Evolutionary conservation across 2,329 filamentous ascomycete species (phyloP).

Genomic region (Huntiella decipiens): DNA sequence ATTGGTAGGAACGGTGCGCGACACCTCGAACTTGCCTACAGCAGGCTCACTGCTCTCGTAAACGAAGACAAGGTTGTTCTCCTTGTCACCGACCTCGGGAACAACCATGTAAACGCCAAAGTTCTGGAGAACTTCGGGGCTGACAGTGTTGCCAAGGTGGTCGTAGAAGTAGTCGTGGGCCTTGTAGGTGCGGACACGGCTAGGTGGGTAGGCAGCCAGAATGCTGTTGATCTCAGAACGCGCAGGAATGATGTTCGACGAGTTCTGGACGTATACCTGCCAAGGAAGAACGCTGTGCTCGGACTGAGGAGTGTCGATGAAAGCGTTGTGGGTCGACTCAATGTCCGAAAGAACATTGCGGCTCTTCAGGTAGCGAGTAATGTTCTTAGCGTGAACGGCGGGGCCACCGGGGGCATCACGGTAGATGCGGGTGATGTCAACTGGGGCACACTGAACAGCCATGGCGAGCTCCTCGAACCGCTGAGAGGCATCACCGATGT

Average conservation of each 20-base stretch:
- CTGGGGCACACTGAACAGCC: slow-evolving; percentile 65
- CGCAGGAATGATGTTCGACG: slow-evolving; percentile 62
- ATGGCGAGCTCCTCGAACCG: slow-evolving; percentile 77
- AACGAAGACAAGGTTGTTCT: slow-evolving; percentile 49
- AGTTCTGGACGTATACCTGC: slow-evolving; percentile 75
- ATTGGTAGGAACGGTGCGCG: slow-evolving; percentile 22
- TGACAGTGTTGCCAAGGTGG: slow-evolving; percentile 47
- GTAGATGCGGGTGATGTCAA: slow-evolving; percentile 69
- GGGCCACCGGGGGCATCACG: slow-evolving; percentile 52
- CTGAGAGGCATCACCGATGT: slow-evolving; percentile 56
- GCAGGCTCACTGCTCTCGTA: slow-evolving; percentile 45
- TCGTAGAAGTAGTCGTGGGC: slow-evolving; percentile 67
- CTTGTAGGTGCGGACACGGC: slow-evolving; percentile 44
- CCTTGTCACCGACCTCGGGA: slow-evolving; percentile 40
- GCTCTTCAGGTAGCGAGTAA: slow-evolving; percentile 75
- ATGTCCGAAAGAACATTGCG: slow-evolving; percentile 66
- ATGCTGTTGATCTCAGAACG: slow-evolving; percentile 58
- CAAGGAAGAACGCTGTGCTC: slow-evolving; percentile 55
- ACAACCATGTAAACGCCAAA: slow-evolving; percentile 58
- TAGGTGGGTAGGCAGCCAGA: slow-evolving; percentile 54
- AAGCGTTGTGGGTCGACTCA: slow-evolving; percentile 62
- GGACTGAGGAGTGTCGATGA: slow-evolving; percentile 62
- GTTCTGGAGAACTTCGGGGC: slow-evolving; percentile 42
- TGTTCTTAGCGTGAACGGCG: slow-evolving; percentile 60
- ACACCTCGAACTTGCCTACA: slow-evolving; percentile 30